Percentiles rank a stretch among this genome's conserved stretches.
These are phyloP conservation scores for Monoraphidium neglectum DNA, from an alignment of 139 green algal species.

Conservation along the genomic window DNA sequence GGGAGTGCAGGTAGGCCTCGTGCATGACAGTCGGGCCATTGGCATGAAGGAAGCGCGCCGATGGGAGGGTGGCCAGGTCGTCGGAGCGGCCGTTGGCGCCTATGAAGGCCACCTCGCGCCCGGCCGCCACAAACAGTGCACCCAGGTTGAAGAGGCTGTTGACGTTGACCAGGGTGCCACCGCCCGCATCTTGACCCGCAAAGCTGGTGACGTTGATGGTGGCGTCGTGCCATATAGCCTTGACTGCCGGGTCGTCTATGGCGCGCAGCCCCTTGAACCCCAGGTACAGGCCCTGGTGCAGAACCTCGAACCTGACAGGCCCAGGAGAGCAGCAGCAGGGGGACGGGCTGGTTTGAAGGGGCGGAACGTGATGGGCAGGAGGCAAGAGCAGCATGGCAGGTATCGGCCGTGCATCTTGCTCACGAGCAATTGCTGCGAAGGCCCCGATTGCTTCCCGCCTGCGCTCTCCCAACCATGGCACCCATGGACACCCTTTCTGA, in stretches of 20 bases:
- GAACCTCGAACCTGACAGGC: constrained; percentile 3
- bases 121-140: constrained; percentile 1
- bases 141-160: constrained; percentile 25
- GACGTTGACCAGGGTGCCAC: neutral
- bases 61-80: neutral
- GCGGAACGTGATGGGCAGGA: too few species aligned
- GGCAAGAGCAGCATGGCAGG: too few species aligned
- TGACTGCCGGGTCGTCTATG: constrained; percentile 7
- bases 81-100: neutral
- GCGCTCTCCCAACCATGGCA: too few species aligned
- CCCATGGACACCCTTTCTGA: too few species aligned
- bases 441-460: too few species aligned
- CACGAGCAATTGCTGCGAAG: too few species aligned
- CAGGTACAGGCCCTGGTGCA: constrained; percentile 44
- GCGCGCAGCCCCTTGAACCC: constrained; percentile 41
- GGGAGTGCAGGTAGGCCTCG: constrained; percentile 23
- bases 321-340: neutral
- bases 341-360: too few species aligned
- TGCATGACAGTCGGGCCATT: constrained; percentile 33
- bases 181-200: neutral
- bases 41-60: constrained; percentile 25
- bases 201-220: neutral
- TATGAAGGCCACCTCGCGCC: constrained; percentile 32
- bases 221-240: constrained; percentile 29
- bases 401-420: too few species aligned